Base-by-base conservation (phyloP, 2,329 filamentous ascomycete genomes). In the Phyllosticta paracitricarpa region DNA sequence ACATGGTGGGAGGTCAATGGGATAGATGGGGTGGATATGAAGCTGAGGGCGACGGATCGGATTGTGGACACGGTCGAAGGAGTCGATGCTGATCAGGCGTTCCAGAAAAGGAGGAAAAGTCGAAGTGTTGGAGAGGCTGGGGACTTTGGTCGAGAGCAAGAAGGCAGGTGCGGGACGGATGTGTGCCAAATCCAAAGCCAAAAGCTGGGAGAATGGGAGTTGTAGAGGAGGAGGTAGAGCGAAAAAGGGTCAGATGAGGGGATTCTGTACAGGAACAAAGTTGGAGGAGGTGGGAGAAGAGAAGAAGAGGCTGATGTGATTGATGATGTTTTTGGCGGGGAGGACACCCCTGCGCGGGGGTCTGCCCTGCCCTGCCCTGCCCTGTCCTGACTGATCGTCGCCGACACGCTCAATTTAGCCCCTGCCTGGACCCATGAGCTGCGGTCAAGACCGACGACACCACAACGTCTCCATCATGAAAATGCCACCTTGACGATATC, bases 401-500 rank as follows among this genome's bases (percentile, higher is more conserved):
- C 24, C 19, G 52, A 12, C 12, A 10, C n/a, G n/a, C 59, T 56
- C 54, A 61, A 61, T 57, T 57, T 61, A 61, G 59, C 22, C 48
- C 14, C 19, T n/a, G 40, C 3, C n/a, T n/a, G 40, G 19, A 48
- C 40, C 40, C 40, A 48, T 17, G 4, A 40, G 33, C 33, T 9
- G 33, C 33, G 33, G 33, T 40, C 33, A 40, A 14, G 17, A 48
- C 17, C 17, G 40, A 48, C 40, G 14, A 48, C 40, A 48, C 40
- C 40, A 48, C 40, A 48, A 5, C 2, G 14, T n/a, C 17, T 6
- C n/a, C 14, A n/a, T 48, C 40, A n/a, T n/a, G 14, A 48, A 17
- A n/a, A 48, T 19, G n/a, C 40, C 14, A 48, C 40, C 14, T n/a
- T n/a, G 6, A 30, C 6, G 28, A 30, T 7, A 30, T 8, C 4